Base-by-base conservation (phyloP, 83 land plant species). In the Picea abies region DNA sequence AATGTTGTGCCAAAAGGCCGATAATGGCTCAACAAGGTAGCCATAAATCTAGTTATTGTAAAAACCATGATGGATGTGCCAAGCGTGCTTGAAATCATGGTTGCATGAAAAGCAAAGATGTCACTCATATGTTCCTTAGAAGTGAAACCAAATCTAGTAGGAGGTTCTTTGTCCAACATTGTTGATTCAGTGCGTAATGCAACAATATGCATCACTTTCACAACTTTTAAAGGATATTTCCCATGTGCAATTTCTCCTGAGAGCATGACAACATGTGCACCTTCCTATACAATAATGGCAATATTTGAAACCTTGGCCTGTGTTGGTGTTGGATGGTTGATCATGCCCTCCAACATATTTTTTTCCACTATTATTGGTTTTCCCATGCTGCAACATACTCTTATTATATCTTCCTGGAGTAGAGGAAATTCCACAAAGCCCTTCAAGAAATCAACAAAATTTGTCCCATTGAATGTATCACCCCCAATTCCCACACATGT, bases 301-400 rank as follows among this genome's bases (percentile, higher is more conserved):
- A 97, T 97, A 80, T 97, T 98, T 58, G 99, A 97, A 39, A 97
- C 99, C 81, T 97, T 98, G 23, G 99, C 99, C 49, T 98, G 86
- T 19, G 99, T 97, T 52, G 99, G 99, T 22, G 98, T 97, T 63
- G 99, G 99, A 81, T 96, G 99, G 76, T 88, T 85, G 29, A 97
- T 97, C 99, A 97, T 97, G 89, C 99, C 96, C 79, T 97, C 99
- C 62, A 97, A 88, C 99, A 97, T 97, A 86, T 97, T 97, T 44
- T 98, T 97, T 41, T 98, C 99, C 19, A 97, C 99, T 64, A 97
- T 97, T 4, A 97, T 98, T 73, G 99, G 93, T 82, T 97, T 97
- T 52, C 91, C 90, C 95, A 93, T 92, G 80, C 90, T 88, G 9
- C 89, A 88, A 75, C 99, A 97, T 72, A 89, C 86, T 71, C 91